Evolutionary conservation across 148 eudicot species (phyloP), one percentile per base, ranked within the genome.

Genomic region (Rhododendron molle): DNA sequence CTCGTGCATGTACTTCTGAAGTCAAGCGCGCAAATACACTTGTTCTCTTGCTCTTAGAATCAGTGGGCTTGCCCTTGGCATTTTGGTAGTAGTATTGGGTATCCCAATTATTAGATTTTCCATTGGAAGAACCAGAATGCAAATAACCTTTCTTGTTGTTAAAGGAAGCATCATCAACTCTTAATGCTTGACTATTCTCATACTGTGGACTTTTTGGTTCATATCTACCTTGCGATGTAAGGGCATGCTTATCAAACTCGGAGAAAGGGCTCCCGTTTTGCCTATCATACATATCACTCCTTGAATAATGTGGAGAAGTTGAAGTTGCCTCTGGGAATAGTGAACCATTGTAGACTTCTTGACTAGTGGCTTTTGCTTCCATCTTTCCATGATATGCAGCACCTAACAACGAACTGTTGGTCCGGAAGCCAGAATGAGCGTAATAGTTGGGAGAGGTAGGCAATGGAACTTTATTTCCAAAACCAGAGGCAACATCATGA

Each of bases 11-110:
- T 23, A 47, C 83, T 28, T 71, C 83, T 15, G 81, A 44, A 83
- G 86, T 87, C 88, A 91, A 87, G 34, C 93, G 90, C 84, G 86
- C 9, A 85, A 91, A 91, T 23, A 91, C 91, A 38, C 93, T 91
- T 84, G 54, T 78, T 79, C 90, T 90, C 26, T 72, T 69, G 14
- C 52, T 86, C 30, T 34, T 36, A 58, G 84, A 58, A 74, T 76
- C 86, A 26, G n/a, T n/a, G 18, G 14, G 3, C 78, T 49, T 36
- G 78, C 69, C 82, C 81, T 46, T 76, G 21, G 72, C 34, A 79
- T 52, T 21, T 43, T 38, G 80, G 74, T 12, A 34, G 79, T 12
- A 34, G 65, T 38, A 65, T 34, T 46, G 7, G 18, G 38, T 36
- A 77, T 50, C 80, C 82, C 58, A 47, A 47, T 85, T 49, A 58